phyloP scores from a whole-genome alignment of 202 grass and related monocot species.

The Miscanthus sacchariflorus region DNA sequence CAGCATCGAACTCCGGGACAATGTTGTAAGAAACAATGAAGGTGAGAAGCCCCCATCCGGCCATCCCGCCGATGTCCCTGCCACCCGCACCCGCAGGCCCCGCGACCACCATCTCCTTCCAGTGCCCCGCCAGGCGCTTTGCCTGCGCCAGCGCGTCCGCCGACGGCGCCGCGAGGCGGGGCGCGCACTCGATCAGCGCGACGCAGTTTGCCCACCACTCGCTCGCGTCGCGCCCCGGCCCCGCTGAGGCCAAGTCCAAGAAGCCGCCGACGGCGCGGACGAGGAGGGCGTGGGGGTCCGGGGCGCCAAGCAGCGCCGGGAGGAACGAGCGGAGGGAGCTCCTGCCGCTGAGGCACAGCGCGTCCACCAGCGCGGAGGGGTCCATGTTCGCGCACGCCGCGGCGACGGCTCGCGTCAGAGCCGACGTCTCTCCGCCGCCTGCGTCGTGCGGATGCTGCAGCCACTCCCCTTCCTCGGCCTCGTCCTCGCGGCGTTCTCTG shows the following conservation, averaged over 20 bases:
- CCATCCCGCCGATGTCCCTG: conserved; percentile 35
- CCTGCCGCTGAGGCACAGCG: conserved; percentile 29
- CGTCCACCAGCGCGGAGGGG: conserved; percentile 31
- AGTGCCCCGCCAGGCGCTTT: conserved; percentile 29
- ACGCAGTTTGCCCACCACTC: conserved; percentile 38
- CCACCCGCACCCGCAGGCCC: neutral
- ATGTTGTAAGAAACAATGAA: conserved; percentile 45
- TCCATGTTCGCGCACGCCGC: conserved; percentile 55
- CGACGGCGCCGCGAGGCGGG: conserved; percentile 1
- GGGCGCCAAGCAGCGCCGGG: conserved; percentile 46
- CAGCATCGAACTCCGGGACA: conserved; percentile 27
- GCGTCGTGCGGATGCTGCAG: neutral
- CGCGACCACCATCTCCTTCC: conserved; percentile 53
- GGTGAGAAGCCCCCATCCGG: conserved; percentile 41
- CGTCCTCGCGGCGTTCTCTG: neutral
- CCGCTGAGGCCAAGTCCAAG: conserved; percentile 14
- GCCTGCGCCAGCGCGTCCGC: conserved; percentile 38
- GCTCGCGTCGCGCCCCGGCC: conserved; percentile 24
- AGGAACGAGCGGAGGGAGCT: conserved; percentile 32
- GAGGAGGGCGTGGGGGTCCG: conserved; percentile 55
- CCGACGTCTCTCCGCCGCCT: conserved; percentile 9
- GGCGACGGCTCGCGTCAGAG: conserved; percentile 2
- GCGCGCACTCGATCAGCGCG: conserved; percentile 30
- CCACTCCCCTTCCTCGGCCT: neutral
- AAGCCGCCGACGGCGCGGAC: conserved; percentile 51